Conservation (phyloP, 1,284 basidiomycete species). For the Ceratobasidium sp. region DNA sequence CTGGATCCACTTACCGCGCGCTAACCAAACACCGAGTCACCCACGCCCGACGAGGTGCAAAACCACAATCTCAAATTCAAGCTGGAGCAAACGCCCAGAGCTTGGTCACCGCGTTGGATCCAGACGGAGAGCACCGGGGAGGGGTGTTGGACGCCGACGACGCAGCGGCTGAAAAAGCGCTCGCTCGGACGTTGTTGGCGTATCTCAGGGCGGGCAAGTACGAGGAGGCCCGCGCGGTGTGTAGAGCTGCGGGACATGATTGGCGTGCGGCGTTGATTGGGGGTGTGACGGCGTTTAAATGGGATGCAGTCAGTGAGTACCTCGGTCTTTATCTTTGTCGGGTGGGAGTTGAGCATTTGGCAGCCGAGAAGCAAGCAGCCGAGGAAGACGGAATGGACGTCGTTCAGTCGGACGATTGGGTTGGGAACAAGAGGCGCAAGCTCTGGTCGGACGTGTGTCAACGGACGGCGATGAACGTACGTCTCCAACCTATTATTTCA, state of each 20-base stretch:
- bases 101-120: constrained; percentile 72
- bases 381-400: constrained; percentile 60
- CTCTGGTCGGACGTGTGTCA: constrained; percentile 88
- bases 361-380: constrained; percentile 47
- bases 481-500: constrained; percentile 43
- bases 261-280: constrained; percentile 90
- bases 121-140: constrained; percentile 68
- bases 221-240: constrained; percentile 84
- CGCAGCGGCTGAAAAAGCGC: constrained; percentile 56
- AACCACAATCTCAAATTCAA: no score
- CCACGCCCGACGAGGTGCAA: constrained; percentile 65
- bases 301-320: constrained; percentile 67
- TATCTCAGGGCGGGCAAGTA: constrained; percentile 71
- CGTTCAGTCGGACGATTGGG: constrained; percentile 53
- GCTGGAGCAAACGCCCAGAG: constrained; percentile 53
- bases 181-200: constrained; percentile 21
- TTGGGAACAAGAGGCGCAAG: constrained; percentile 73
- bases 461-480: constrained; percentile 77
- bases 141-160: constrained; percentile 71
- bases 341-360: not conserved
- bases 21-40: constrained; percentile 79
- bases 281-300: constrained; percentile 77
- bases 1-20: constrained; percentile 78
- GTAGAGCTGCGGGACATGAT: constrained; percentile 82
- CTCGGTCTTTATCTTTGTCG: not conserved